Evolutionary conservation across 108 stramenopile genomes (phyloP), one percentile per base, ranked within the genome.

Genomic region (Nitzschia sp.): DNA sequence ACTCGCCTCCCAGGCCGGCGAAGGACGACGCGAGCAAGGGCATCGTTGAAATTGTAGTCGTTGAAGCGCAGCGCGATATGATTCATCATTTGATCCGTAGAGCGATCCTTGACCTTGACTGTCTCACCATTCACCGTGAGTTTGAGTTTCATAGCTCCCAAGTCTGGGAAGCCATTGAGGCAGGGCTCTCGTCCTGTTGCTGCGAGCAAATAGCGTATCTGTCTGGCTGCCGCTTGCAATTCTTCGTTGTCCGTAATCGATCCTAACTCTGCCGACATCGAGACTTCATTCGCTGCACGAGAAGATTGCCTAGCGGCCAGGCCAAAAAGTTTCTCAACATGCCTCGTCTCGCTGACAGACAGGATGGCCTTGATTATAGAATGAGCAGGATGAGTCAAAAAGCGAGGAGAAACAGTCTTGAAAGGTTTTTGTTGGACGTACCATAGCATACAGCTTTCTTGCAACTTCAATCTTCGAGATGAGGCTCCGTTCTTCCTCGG

Each of bases 391-490:
- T n/a, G n/a, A n/a, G n/a, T n/a, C n/a, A n/a, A n/a, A n/a, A n/a
- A 36, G 45, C n/a, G 6, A 63, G 17, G 3, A 63, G 28, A 63
- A 19, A 23, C 52, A 25, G 52, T 15, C 6, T 11, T 41, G 13
- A 41, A 11, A 41, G 11, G 38, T 41, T 13, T 11, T 19, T 15
- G 19, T 53, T 30, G 0, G 1, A 45, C 68, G 31, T 58, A 69
- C 68, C 68, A 70, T 77, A 36, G 72, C 72, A 47, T 81, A 81
- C 30, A 81, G 46, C 45, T 35, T 73, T 66, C 83, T 64, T 32
- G 77, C 56, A 32, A 46, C 69, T 19, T 54, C 21, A n/a, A 80
- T 53, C 36, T 32, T 2, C 16, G 31, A 4, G n/a, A 66, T 56
- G 26, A 61, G 35, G 8, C 22, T 38, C 0, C 46, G 32, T 36